Conservation (phyloP, 371 early-diverging fungal genomes). For the Nematocida ironsii region DNA sequence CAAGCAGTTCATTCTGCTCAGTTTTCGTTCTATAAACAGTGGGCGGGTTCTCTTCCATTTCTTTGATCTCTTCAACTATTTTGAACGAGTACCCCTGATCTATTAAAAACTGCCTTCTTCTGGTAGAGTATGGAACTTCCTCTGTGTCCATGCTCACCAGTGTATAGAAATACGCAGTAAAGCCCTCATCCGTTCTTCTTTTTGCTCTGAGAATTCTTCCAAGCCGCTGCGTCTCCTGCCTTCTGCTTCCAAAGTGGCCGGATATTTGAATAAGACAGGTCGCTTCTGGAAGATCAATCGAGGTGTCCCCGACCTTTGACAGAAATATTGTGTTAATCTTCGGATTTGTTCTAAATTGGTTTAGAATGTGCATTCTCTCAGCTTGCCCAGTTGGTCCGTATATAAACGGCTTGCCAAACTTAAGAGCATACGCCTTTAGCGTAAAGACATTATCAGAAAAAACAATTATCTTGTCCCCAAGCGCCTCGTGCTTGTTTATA, state of each 20-base stretch:
- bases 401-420: slow-evolving; percentile 84
- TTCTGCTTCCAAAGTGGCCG: slow-evolving; percentile 92
- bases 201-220: slow-evolving; percentile 92
- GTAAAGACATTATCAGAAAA: slow-evolving; percentile 98
- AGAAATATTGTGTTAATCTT: slow-evolving; percentile 88
- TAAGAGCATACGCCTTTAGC: slow-evolving; percentile 84
- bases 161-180: slow-evolving; percentile 94
- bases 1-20: slow-evolving; percentile 81
- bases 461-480: slow-evolving; percentile 98
- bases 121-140: slow-evolving; percentile 95
- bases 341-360: slow-evolving; percentile 89
- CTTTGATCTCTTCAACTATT: slow-evolving; percentile 77
- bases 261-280: slow-evolving; percentile 96
- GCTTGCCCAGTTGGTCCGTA: slow-evolving; percentile 89
- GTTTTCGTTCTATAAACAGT: slow-evolving; percentile 75
- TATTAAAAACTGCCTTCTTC: slow-evolving; percentile 93
- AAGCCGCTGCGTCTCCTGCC: slow-evolving; percentile 97
- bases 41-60: slow-evolving; percentile 74
- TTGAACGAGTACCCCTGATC: slow-evolving; percentile 99
- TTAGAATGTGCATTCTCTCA: slow-evolving; percentile 87
- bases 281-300: slow-evolving; percentile 97
- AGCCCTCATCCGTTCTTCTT: slow-evolving; percentile 84
- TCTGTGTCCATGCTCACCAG: slow-evolving; percentile 93
- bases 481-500: slow-evolving; percentile 84
- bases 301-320: slow-evolving; percentile 98